Conservation (phyloP, 805 yeast species). For the Naumovozyma dairenensis region DNA sequence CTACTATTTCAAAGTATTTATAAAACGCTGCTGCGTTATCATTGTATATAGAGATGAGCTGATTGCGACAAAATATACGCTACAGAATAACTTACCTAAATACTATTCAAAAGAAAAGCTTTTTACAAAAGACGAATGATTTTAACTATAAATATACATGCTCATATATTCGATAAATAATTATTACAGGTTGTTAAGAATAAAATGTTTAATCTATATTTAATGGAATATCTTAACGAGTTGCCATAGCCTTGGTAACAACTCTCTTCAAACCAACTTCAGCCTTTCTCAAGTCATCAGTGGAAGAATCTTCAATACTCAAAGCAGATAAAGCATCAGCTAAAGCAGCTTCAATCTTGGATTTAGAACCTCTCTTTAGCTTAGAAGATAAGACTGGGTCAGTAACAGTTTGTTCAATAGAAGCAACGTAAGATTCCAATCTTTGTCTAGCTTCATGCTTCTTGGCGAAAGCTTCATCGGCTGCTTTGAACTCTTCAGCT, state of each 20-base stretch:
- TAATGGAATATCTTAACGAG: conserved; percentile 57
- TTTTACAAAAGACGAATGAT: too few species aligned
- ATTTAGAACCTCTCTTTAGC: conserved; percentile 94
- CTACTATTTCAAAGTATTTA: too few species aligned
- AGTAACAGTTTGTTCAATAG: conserved; percentile 90
- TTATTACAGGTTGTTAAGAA: background rate
- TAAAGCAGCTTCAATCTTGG: conserved; percentile 94
- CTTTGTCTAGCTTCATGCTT: conserved; percentile 98
- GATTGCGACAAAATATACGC: too few species aligned
- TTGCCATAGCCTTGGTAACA: conserved; percentile 97
- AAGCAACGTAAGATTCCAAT: conserved; percentile 95
- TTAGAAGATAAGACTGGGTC: conserved; percentile 98
- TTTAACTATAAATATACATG: background rate
- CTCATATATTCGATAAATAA: background rate
- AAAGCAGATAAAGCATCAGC: conserved; percentile 97
- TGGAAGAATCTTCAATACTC: conserved; percentile 90
- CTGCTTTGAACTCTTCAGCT: conserved; percentile 97
- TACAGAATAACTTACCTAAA: too few species aligned
- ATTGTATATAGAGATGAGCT: too few species aligned
- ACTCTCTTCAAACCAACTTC: conserved; percentile 98
- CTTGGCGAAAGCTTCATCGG: conserved; percentile 99
- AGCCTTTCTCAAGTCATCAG: conserved; percentile 98
- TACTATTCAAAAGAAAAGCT: too few species aligned
- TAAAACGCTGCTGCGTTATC: too few species aligned
- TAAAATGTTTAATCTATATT: background rate